These are phyloP conservation scores for Trichophyton verrucosum DNA, from an alignment of 2,329 filamentous ascomycete species.

Conservation along the genomic window DNA sequence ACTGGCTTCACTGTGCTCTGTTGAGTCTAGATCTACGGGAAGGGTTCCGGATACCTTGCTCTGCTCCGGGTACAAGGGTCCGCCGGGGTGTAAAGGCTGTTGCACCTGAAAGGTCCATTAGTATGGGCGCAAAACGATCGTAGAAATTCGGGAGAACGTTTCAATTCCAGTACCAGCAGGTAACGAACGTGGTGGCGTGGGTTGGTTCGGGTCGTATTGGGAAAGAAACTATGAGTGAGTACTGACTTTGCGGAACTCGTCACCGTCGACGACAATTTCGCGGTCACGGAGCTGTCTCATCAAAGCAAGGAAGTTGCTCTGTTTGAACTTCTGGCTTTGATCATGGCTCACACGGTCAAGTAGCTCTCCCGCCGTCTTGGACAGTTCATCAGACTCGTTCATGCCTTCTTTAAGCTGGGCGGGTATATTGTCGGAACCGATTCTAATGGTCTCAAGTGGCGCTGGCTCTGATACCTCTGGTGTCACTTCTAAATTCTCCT, in stretches of 20 bases:
- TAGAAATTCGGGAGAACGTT: slow-evolving; percentile 16
- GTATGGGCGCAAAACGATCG: slow-evolving; percentile 18
- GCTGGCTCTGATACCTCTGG: background rate
- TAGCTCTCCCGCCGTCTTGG: slow-evolving; percentile 57
- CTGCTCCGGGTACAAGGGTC: slow-evolving; percentile 32
- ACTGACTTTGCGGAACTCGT: slow-evolving; percentile 42
- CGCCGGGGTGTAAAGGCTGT: slow-evolving; percentile 38
- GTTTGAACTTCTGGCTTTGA: slow-evolving; percentile 59
- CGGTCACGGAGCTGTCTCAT: slow-evolving; percentile 64
- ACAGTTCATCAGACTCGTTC: slow-evolving; percentile 54
- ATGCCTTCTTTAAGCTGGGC: slow-evolving; percentile 23
- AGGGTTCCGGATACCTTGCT: slow-evolving; percentile 3
- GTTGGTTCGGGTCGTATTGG: slow-evolving; percentile 15
- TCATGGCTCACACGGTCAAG: slow-evolving; percentile 58
- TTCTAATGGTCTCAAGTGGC: slow-evolving; percentile 19
- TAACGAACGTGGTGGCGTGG: slow-evolving; percentile 18
- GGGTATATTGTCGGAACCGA: slow-evolving; percentile 34
- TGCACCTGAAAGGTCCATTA: slow-evolving; percentile 26
- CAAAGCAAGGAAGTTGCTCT: slow-evolving; percentile 62
- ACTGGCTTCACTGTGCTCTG: slow-evolving; percentile 7
- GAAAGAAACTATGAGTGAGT: slow-evolving; percentile 30
- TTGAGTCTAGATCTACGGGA: background rate
- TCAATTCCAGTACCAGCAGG: slow-evolving; percentile 23
- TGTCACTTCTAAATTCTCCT: slow-evolving; percentile 4
- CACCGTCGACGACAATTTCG: slow-evolving; percentile 60